Evolutionary conservation across 257 asterid genomes (phyloP), one percentile per base, ranked within the genome.

Genomic region (Cordia subcordata): DNA sequence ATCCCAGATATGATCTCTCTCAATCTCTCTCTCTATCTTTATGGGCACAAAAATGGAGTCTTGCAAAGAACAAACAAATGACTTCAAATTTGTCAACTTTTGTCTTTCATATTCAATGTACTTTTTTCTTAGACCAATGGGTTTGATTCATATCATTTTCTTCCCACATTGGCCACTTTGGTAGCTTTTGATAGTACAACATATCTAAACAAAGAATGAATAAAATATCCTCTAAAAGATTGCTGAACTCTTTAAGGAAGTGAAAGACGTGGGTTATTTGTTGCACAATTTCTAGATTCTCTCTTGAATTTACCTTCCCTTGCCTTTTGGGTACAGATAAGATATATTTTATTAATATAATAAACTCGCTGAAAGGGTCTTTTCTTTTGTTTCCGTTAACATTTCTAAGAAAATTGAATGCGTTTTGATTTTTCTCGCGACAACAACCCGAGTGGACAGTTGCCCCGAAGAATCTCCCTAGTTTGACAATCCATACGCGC

Each of bases 221-320:
- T 11, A 61, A 67, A 63, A 55, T 35, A 59, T 65, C 60, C 59
- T n/a, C 21, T 47, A 5, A 21, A 62, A 70, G 68, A 77, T 72
- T 81, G 69, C 88, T 73, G 81, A 77, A 72, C 63, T 78, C 79
- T 68, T n/a, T 68, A 56, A 47, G 70, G 78, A 72, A 75, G 78
- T 75, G 78, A 67, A 77, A 71, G 65, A 71, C 66, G 66, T 79
- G 75, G 64, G 61, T 49, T n/a, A 69, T 75, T 79, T 69, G 71
- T 69, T 74, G 61, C 35, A 53, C 84, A 66, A 52, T 75, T 69
- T 79, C 57, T 68, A 82, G 87, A 88, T 85, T 87, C 95, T 77
- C 81, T 67, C 73, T n/a, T 62, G 72, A n/a, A n/a, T n/a, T n/a
- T n/a, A n/a, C n/a, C n/a, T 76, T 55, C 65, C 75, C 74, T 27